phyloP scores from a whole-genome alignment of 192 early-diverging fungal species.

The Coemansia sp. region DNA sequence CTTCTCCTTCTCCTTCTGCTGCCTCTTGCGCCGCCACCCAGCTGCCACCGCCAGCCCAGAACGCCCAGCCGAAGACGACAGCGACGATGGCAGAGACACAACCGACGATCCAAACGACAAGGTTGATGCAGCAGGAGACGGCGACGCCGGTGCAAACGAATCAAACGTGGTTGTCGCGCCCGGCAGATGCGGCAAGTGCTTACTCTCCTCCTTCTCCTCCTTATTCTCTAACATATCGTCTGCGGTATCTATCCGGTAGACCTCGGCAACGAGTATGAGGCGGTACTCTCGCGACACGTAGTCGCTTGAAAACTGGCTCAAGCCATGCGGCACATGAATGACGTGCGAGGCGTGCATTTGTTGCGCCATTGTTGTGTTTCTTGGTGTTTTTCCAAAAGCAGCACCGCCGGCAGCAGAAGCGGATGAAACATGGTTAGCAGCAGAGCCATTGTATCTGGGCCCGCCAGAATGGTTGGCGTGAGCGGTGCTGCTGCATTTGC shows the following conservation, averaged over 20 bases:
- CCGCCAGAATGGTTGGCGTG: not conserved
- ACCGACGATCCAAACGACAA: slow-evolving; percentile 12
- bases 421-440: not conserved
- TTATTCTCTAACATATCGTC: not conserved
- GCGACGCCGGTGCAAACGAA: not conserved
- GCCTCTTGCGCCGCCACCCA: not conserved
- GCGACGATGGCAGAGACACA: not conserved
- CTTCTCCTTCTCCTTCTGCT: not conserved
- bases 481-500: not conserved
- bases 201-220: slow-evolving; percentile 6
- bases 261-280: slow-evolving; percentile 46
- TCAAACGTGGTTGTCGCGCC: not conserved
- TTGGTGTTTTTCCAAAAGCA: not conserved
- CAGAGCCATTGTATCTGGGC: not conserved
- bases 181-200: slow-evolving; percentile 11
- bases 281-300: slow-evolving; percentile 54
- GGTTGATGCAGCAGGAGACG: not conserved
- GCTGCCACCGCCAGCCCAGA: not conserved
- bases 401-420: not conserved
- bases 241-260: slow-evolving; percentile 28
- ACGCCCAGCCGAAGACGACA: slow-evolving; percentile 1
- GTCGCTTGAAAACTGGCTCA: slow-evolving; percentile 54
- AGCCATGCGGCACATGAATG: slow-evolving; percentile 32
- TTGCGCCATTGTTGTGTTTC: slow-evolving; percentile 17
- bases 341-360: slow-evolving; percentile 45